A percentile compares a stretch with the other conserved stretches of the same genome.
Evolutionary conservation across 345 rosid species (phyloP).

Genomic region (Euclidium syriacum): DNA sequence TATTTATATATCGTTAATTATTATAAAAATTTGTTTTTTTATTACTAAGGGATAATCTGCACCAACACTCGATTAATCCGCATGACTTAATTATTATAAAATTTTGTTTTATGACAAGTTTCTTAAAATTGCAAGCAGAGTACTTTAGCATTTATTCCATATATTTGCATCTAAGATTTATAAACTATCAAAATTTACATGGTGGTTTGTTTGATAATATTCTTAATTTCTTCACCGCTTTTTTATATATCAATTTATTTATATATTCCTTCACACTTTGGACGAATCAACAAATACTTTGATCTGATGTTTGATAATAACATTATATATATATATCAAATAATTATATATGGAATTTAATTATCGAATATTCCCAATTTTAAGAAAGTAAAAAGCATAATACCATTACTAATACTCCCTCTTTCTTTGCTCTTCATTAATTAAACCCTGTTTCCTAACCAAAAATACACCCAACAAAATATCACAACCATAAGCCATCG

Average conservation of each 20-base stretch:
- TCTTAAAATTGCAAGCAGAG: too few species aligned
- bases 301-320: constrained; percentile 20
- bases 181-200: not conserved
- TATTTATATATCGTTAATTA: too few species aligned
- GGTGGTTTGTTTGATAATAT: constrained; percentile 7
- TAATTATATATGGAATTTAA: not conserved
- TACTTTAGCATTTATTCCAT: too few species aligned
- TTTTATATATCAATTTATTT: constrained; percentile 20
- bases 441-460: not conserved
- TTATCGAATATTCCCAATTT: constrained; percentile 10
- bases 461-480: not conserved
- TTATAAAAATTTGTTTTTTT: too few species aligned
- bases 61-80: too few species aligned
- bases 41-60: too few species aligned
- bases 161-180: not conserved
- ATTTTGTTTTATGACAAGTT: too few species aligned
- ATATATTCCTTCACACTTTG: constrained; percentile 6
- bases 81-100: too few species aligned
- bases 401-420: too few species aligned
- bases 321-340: not conserved
- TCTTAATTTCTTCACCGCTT: not conserved
- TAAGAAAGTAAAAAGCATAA: not conserved
- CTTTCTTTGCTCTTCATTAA: not conserved
- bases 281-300: not conserved
- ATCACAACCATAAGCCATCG: not conserved